Conservation (phyloP, 2,329 filamentous ascomycete genomes). For the Pyricularia grisea region DNA sequence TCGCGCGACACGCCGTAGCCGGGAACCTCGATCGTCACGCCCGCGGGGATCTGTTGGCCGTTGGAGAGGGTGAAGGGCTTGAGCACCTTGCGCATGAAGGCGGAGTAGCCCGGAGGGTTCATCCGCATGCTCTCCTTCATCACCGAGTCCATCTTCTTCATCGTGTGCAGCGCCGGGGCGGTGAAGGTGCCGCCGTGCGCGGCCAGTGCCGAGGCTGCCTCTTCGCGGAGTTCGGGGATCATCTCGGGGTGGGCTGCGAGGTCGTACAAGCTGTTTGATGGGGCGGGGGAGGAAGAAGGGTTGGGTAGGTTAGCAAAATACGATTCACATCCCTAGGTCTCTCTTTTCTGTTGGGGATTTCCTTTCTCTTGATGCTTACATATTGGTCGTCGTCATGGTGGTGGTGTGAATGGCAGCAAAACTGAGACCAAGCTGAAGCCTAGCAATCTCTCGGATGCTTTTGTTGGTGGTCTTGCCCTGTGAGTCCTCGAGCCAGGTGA, state of each 20-base stretch:
- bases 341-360: background rate
- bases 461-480: constrained; percentile 22
- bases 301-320: too few relatives aligned
- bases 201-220: constrained; percentile 30
- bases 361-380: constrained; percentile 16
- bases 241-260: constrained; percentile 40
- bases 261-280: constrained; percentile 37
- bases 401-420: constrained; percentile 45
- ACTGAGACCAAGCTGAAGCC: constrained; percentile 30
- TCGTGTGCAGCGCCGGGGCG: constrained; percentile 14
- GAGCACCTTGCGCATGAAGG: constrained; percentile 40
- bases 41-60: constrained; percentile 37
- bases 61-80: constrained; percentile 42
- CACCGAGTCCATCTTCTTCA: constrained; percentile 7
- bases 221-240: constrained; percentile 39
- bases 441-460: constrained; percentile 26
- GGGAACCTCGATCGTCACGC: constrained; percentile 32
- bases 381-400: constrained; percentile 32
- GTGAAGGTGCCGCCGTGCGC: constrained; percentile 20
- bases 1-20: constrained; percentile 26
- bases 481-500: constrained; percentile 34
- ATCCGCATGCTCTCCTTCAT: constrained; percentile 7
- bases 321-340: too few relatives aligned
- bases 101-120: constrained; percentile 14
- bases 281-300: too few relatives aligned